Percentiles rank a stretch among this genome's conserved stretches.
Evolutionary conservation across 805 yeast genomes (phyloP).

Genomic region (Lipomyces mesembrius): DNA sequence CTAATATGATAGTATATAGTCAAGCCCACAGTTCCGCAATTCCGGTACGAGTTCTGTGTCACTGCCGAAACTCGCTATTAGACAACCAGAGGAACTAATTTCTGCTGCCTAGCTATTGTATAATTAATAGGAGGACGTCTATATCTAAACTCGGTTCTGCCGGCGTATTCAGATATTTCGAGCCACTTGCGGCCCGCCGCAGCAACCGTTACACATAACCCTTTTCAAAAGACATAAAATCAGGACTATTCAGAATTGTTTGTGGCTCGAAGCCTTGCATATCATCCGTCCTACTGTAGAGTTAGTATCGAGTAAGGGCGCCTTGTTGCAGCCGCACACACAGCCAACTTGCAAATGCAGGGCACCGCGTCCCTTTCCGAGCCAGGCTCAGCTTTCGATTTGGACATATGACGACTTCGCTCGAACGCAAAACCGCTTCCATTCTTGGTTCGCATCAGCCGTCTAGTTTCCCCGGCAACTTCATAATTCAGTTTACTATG

Average conservation of each 20-base stretch:
- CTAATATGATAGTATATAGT: background rate
- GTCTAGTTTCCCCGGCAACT: too few relatives aligned
- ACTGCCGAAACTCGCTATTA: background rate
- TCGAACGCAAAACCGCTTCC: too few relatives aligned
- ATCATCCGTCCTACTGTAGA: background rate
- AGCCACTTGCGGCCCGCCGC: background rate
- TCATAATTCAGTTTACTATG: too few relatives aligned
- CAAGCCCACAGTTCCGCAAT: background rate
- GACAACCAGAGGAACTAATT: background rate
- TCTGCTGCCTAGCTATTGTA: background rate
- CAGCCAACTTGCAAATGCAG: background rate
- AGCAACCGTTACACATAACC: background rate
- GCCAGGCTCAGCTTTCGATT: too few relatives aligned
- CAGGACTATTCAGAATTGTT: background rate
- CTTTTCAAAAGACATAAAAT: background rate
- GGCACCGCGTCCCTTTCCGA: background rate
- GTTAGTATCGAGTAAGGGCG: background rate
- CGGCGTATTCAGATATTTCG: background rate
- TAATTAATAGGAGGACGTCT: background rate
- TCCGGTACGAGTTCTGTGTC: background rate
- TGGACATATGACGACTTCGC: too few relatives aligned
- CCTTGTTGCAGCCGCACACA: background rate
- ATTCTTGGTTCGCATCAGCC: too few relatives aligned
- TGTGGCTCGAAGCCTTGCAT: background rate
- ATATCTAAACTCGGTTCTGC: background rate